Percentiles rank a stretch among this genome's conserved stretches.
phyloP scores from a whole-genome alignment of 352 stramenopile genomes.

The Phytophthora nicotianae region DNA sequence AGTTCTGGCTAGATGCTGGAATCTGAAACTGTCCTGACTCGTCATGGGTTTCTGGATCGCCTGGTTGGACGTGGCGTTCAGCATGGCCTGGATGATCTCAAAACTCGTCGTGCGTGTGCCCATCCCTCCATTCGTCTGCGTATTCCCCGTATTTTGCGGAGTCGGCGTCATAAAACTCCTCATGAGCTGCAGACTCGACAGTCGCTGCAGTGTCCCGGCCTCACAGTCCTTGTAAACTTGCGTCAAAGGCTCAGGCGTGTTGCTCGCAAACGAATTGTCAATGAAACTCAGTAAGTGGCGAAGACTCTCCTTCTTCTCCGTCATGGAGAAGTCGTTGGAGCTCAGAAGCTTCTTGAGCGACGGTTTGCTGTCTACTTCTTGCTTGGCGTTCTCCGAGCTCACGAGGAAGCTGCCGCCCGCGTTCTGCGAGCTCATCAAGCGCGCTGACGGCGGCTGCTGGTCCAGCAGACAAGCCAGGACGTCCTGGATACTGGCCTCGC shows the following conservation, averaged over 20 bases:
- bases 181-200: constrained; percentile 86
- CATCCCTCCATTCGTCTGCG: constrained; percentile 35
- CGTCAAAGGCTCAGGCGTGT: constrained; percentile 71
- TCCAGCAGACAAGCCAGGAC: constrained; percentile 77
- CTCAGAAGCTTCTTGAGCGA: constrained; percentile 84
- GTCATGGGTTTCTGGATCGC: constrained; percentile 89
- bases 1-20: constrained; percentile 79
- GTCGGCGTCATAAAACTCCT: constrained; percentile 69
- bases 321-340: constrained; percentile 85
- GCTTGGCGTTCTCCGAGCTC: constrained; percentile 49
- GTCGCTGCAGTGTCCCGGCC: constrained; percentile 65
- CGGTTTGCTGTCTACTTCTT: constrained; percentile 43
- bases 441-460: constrained; percentile 58
- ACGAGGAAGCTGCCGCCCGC: constrained; percentile 61
- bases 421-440: constrained; percentile 46
- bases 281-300: constrained; percentile 84
- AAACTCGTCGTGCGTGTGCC: constrained; percentile 82
- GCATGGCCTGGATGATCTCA: constrained; percentile 88
- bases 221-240: constrained; percentile 85
- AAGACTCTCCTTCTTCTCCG: constrained; percentile 88
- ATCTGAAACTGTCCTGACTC: constrained; percentile 86
- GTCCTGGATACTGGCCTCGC: constrained; percentile 80
- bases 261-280: constrained; percentile 82
- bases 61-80: constrained; percentile 85
- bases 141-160: constrained; percentile 1